These are phyloP conservation scores for Cyclanthera cordifolia DNA, from an alignment of 306 rosid species.

Conservation along the genomic window DNA sequence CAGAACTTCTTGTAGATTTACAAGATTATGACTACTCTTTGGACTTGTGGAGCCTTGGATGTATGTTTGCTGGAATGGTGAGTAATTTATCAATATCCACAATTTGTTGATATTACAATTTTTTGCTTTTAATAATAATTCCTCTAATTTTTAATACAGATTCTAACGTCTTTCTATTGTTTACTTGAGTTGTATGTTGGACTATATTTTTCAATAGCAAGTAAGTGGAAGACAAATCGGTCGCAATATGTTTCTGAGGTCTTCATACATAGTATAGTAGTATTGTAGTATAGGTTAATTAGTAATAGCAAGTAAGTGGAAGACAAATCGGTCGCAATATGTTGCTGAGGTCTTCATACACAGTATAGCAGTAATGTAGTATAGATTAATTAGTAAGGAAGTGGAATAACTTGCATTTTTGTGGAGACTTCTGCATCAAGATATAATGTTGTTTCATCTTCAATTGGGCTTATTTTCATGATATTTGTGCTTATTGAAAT, in stretches of 20 bases:
- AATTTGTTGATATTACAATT: neutral
- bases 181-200: neutral
- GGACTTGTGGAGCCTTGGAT: constrained; percentile 99
- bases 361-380: neutral
- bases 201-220: neutral
- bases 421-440: neutral
- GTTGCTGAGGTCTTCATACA: neutral
- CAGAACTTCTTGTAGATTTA: constrained; percentile 40
- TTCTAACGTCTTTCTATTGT: neutral
- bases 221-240: neutral
- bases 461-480: neutral
- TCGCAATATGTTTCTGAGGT: neutral
- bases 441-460: neutral
- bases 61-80: constrained; percentile 99
- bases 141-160: neutral
- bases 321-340: neutral
- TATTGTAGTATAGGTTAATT: neutral
- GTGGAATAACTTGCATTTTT: neutral
- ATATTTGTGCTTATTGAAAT: neutral
- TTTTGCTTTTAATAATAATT: neutral
- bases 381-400: neutral
- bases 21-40: constrained; percentile 43
- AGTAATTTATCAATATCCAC: constrained; percentile 16
- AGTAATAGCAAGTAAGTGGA: neutral
- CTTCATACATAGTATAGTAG: neutral